Conservation (phyloP, 768 basidiomycete genomes). For the Russula vinacea region DNA sequence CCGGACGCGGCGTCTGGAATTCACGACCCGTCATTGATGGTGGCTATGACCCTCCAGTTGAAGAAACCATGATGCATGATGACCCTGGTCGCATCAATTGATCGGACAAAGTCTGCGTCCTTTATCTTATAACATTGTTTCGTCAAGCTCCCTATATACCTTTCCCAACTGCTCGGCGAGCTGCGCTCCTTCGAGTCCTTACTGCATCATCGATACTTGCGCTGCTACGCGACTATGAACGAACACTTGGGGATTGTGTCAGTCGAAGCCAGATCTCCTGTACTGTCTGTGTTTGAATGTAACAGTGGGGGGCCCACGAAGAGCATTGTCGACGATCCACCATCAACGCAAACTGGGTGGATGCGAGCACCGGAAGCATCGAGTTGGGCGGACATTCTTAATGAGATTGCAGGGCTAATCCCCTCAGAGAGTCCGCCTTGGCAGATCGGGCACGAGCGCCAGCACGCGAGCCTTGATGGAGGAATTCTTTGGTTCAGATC, state of each 20-base stretch:
- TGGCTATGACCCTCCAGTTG: slow-evolving; percentile 91
- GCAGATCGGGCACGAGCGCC: too few species aligned
- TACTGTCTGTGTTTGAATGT: slow-evolving; percentile 87
- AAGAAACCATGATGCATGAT: slow-evolving; percentile 74
- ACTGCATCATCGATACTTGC: slow-evolving; percentile 60
- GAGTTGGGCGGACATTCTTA: slow-evolving; percentile 68
- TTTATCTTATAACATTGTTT: slow-evolving; percentile 59
- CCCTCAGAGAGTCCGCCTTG: too few species aligned
- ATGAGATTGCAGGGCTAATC: slow-evolving; percentile 49
- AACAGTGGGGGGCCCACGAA: slow-evolving; percentile 88
- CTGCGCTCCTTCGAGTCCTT: slow-evolving; percentile 55
- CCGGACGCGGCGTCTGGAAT: slow-evolving; percentile 30
- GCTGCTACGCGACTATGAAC: slow-evolving; percentile 82
- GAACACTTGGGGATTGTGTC: slow-evolving; percentile 99
- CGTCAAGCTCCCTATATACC: slow-evolving; percentile 47
- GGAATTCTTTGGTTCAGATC: slow-evolving; percentile 11
- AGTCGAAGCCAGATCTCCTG: slow-evolving; percentile 90
- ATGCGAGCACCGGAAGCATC: slow-evolving; percentile 41
- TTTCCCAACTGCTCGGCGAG: slow-evolving; percentile 83
- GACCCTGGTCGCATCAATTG: slow-evolving; percentile 61
- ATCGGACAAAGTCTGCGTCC: slow-evolving; percentile 50
- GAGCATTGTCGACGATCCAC: slow-evolving; percentile 53
- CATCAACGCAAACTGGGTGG: slow-evolving; percentile 66
- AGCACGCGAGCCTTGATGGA: slow-evolving; percentile 51
- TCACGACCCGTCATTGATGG: slow-evolving; percentile 80